Percentiles rank a stretch among this genome's conserved stretches.
phyloP scores from a whole-genome alignment of 164 flowering plant species.

The Liquidambar formosana region DNA sequence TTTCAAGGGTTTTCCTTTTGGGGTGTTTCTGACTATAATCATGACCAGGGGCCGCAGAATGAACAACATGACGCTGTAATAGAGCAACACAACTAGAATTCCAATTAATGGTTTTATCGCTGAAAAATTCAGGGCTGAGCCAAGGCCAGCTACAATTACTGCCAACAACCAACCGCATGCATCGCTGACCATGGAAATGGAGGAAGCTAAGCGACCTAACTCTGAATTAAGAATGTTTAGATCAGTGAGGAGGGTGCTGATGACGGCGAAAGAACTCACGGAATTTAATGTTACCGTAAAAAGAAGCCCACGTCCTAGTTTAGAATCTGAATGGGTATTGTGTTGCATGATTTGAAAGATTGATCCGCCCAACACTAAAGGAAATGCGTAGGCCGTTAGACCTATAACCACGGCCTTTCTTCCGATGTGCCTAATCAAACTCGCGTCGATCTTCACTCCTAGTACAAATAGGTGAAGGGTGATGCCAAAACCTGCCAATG shows the following conservation, averaged over 20 bases:
- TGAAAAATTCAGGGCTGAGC: not conserved
- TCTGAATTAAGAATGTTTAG: conserved; percentile 33
- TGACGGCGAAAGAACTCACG: conserved; percentile 11
- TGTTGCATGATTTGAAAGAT: not conserved
- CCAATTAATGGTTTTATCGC: not conserved
- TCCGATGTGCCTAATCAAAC: not conserved
- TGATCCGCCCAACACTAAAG: conserved; percentile 5
- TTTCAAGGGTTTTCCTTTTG: conserved; percentile 7
- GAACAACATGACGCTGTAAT: not conserved
- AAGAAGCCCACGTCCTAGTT: not conserved
- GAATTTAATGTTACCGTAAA: not conserved
- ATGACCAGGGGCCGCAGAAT: not conserved
- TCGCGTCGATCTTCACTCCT: conserved; percentile 4
- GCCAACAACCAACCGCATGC: not conserved
- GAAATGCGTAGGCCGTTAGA: not conserved
- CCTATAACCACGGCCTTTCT: conserved; percentile 1
- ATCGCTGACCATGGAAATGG: conserved; percentile 14
- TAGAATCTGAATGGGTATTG: not conserved
- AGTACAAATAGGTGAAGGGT: conserved; percentile 11
- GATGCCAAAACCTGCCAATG: conserved; percentile 8
- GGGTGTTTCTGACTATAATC: conserved; percentile 3
- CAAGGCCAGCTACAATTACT: not conserved
- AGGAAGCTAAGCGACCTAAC: conserved; percentile 30
- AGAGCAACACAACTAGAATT: not conserved
- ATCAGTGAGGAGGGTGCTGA: conserved; percentile 19